A percentile compares a stretch with the other conserved stretches of the same genome.
phyloP scores from a whole-genome alignment of 306 rosid genomes.

The Vigna hirtella region DNA sequence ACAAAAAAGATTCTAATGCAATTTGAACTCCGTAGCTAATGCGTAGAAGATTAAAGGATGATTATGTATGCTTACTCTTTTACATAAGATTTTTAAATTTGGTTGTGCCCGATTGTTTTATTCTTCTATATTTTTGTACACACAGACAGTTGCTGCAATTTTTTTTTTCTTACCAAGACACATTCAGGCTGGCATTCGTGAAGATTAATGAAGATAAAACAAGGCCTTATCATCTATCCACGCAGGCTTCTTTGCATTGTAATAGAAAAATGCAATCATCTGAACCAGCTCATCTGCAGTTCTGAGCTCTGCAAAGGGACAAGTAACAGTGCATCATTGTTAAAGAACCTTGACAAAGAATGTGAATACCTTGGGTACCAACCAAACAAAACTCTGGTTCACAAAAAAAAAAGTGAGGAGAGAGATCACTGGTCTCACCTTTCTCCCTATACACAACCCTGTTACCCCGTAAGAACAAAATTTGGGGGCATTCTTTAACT shows the following conservation, averaged over 20 bases:
- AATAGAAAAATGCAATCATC: slow-evolving; percentile 93
- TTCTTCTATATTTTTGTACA: background rate
- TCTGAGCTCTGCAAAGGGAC: slow-evolving; percentile 60
- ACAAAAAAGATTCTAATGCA: background rate
- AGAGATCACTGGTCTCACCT: slow-evolving; percentile 63
- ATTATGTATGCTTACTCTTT: background rate
- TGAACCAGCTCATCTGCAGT: slow-evolving; percentile 81
- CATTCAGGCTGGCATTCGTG: background rate
- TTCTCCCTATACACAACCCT: slow-evolving; percentile 82
- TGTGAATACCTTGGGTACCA: slow-evolving; percentile 24
- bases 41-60: background rate
- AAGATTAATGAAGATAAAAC: slow-evolving; percentile 15
- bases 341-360: slow-evolving; percentile 24
- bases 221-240: slow-evolving; percentile 73
- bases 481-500: slow-evolving; percentile 81
- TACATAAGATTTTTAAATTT: slow-evolving; percentile 8
- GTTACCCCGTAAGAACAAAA: slow-evolving; percentile 80
- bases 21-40: background rate
- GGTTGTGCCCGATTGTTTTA: background rate
- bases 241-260: slow-evolving; percentile 90
- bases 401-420: slow-evolving; percentile 17
- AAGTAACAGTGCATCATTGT: slow-evolving; percentile 1
- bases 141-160: background rate
- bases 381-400: slow-evolving; percentile 31
- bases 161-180: background rate